Conservation (phyloP, 2,329 filamentous ascomycete species). For the Pseudohalonectria lignicola region DNA sequence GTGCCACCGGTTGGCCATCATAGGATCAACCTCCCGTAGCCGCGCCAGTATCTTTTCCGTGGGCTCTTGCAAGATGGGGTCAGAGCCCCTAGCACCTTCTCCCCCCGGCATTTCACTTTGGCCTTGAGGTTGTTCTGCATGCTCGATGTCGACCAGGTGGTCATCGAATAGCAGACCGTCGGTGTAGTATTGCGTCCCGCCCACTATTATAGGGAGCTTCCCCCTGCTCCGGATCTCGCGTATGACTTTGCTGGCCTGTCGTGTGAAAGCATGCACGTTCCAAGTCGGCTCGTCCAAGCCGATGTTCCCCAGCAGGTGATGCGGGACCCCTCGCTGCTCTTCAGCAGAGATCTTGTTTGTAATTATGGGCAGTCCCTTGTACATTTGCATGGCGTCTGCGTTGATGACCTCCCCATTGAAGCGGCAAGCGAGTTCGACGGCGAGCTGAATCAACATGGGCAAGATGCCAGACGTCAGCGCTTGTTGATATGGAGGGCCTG, state of each 20-base stretch:
- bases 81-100: conserved; percentile 22
- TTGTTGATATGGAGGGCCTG: too few species aligned
- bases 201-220: conserved; percentile 79
- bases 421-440: conserved; percentile 71
- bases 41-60: conserved; percentile 63
- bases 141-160: conserved; percentile 38
- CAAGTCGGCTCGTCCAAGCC: conserved; percentile 68
- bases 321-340: conserved; percentile 70
- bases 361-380: conserved; percentile 81
- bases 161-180: conserved; percentile 80
- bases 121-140: too few species aligned
- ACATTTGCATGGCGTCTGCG: conserved; percentile 96
- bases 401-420: conserved; percentile 95
- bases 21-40: conserved; percentile 71
- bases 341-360: conserved; percentile 79
- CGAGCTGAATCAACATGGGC: conserved; percentile 47
- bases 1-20: conserved; percentile 88
- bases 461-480: not conserved
- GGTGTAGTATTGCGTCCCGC: conserved; percentile 92
- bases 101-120: conserved; percentile 2
- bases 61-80: conserved; percentile 60
- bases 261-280: conserved; percentile 69
- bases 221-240: conserved; percentile 67
- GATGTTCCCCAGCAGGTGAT: conserved; percentile 79
- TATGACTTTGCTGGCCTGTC: conserved; percentile 58